Conservation (phyloP, 2,329 filamentous ascomycete species). For the Lasiodiplodia sp. region DNA sequence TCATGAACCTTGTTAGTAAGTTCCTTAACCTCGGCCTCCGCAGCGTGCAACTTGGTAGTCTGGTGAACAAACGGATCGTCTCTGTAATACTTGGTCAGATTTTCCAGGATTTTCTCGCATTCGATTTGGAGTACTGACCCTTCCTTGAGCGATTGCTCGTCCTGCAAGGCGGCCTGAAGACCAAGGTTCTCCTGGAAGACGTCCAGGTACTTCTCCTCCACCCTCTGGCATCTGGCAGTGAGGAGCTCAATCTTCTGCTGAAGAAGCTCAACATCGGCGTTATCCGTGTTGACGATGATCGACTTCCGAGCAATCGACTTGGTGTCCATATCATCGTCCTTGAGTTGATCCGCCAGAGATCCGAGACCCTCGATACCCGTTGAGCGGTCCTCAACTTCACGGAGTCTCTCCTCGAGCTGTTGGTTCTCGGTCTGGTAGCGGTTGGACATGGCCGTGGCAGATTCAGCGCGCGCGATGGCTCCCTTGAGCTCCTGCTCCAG, state of each 20-base stretch:
- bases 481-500: conserved; percentile 58
- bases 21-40: conserved; percentile 39
- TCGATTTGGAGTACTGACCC: conserved; percentile 33
- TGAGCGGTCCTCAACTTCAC: conserved; percentile 45
- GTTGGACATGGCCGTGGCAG: conserved; percentile 55
- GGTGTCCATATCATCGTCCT: conserved; percentile 18
- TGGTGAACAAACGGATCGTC: conserved; percentile 46
- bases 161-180: conserved; percentile 47
- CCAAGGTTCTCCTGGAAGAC: conserved; percentile 51
- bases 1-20: conserved; percentile 30
- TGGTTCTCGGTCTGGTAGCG: conserved; percentile 57
- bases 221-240: conserved; percentile 43
- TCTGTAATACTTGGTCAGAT: conserved; percentile 15
- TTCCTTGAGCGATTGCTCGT: conserved; percentile 40
- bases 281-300: conserved; percentile 27
- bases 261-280: conserved; percentile 41
- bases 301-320: conserved; percentile 17
- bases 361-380: conserved; percentile 33
- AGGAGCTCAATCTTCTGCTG: conserved; percentile 52
- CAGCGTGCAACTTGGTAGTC: conserved; percentile 46
- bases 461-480: conserved; percentile 56
- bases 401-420: conserved; percentile 55
- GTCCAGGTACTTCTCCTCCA: conserved; percentile 51
- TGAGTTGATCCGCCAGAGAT: conserved; percentile 51
- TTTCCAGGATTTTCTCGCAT: conserved; percentile 22